phyloP scores from a whole-genome alignment of 805 yeast genomes.

The Metschnikowia santaceciliae region DNA sequence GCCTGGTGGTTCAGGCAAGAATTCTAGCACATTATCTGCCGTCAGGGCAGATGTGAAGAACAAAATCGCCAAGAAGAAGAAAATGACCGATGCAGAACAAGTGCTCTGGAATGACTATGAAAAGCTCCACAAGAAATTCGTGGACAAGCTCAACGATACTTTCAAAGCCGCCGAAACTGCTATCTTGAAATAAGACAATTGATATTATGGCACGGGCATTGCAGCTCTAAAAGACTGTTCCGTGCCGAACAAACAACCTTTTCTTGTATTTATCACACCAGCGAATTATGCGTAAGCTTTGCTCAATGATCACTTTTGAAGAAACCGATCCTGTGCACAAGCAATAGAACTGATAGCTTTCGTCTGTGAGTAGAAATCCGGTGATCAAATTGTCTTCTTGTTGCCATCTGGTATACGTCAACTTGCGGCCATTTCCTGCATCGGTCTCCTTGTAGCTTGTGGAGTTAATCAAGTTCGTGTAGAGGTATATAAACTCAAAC shows the following conservation, averaged over 20 bases:
- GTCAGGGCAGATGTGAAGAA: slow-evolving; percentile 52
- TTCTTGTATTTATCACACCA: slow-evolving; percentile 77
- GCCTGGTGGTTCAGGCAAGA: slow-evolving; percentile 25
- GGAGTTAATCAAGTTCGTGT: slow-evolving; percentile 24
- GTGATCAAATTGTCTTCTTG: slow-evolving; percentile 19
- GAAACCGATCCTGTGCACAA: slow-evolving; percentile 44
- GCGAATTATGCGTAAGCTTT: slow-evolving; percentile 59
- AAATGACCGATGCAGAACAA: slow-evolving; percentile 52
- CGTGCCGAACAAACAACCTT: slow-evolving; percentile 69
- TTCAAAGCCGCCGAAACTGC: slow-evolving; percentile 43
- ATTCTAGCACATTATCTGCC: slow-evolving; percentile 43
- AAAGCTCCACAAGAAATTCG: slow-evolving; percentile 60
- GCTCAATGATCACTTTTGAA: slow-evolving; percentile 53
- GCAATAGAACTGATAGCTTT: slow-evolving; percentile 35
- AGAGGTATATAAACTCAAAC: slow-evolving; percentile 37
- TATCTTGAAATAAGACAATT: slow-evolving; percentile 30
- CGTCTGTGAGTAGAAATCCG: slow-evolving; percentile 38
- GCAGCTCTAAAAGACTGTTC: slow-evolving; percentile 23
- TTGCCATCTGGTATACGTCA: slow-evolving; percentile 45
- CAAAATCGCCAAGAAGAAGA: slow-evolving; percentile 43
- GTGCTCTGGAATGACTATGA: slow-evolving; percentile 62
- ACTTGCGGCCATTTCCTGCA: slow-evolving; percentile 25
- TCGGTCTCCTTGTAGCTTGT: slow-evolving; percentile 14
- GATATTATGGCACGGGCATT: neutral
- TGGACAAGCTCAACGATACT: slow-evolving; percentile 48